Percentiles rank a stretch among this genome's conserved stretches.
phyloP scores from a whole-genome alignment of 176 grass and related monocot genomes.

The Musa troglodytarum region DNA sequence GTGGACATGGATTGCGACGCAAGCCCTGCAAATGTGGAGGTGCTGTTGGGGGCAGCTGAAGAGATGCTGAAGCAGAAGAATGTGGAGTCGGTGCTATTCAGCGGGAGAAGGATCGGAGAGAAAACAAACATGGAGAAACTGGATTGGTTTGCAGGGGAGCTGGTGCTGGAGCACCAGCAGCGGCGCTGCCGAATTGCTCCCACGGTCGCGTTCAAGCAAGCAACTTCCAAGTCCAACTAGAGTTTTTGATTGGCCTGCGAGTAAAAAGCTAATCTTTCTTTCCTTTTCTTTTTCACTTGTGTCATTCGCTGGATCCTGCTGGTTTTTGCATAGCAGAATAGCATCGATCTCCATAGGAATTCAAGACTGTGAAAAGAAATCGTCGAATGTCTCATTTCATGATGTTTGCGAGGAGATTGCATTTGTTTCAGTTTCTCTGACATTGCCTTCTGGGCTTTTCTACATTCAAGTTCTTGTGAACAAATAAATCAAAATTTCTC shows the following conservation, averaged over 20 bases:
- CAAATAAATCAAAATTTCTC: too few species aligned
- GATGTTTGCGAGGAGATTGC: background rate
- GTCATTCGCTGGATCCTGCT: constrained; percentile 42
- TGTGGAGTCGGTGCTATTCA: constrained; percentile 83
- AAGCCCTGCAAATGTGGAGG: constrained; percentile 46
- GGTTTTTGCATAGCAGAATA: constrained; percentile 69
- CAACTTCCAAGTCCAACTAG: constrained; percentile 25
- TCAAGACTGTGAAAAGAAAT: background rate
- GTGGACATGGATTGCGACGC: constrained; percentile 50
- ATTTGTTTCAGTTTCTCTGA: background rate
- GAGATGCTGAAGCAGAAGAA: constrained; percentile 87
- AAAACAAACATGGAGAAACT: constrained; percentile 87
- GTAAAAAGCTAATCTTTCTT: constrained; percentile 20
- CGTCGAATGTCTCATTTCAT: background rate
- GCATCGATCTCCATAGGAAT: constrained; percentile 31
- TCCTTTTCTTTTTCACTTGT: background rate
- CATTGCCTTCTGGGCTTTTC: too few species aligned
- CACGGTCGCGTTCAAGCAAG: constrained; percentile 89
- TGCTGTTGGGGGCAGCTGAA: constrained; percentile 59
- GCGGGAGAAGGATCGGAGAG: constrained; percentile 60
- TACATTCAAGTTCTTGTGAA: too few species aligned
- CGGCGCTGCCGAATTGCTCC: constrained; percentile 72
- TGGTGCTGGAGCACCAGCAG: constrained; percentile 65
- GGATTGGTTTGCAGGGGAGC: constrained; percentile 64
- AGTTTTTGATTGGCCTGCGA: background rate